These are phyloP conservation scores for Nannochloropsis gaditana DNA, from an alignment of 108 stramenopile genomes.

Conservation along the genomic window DNA sequence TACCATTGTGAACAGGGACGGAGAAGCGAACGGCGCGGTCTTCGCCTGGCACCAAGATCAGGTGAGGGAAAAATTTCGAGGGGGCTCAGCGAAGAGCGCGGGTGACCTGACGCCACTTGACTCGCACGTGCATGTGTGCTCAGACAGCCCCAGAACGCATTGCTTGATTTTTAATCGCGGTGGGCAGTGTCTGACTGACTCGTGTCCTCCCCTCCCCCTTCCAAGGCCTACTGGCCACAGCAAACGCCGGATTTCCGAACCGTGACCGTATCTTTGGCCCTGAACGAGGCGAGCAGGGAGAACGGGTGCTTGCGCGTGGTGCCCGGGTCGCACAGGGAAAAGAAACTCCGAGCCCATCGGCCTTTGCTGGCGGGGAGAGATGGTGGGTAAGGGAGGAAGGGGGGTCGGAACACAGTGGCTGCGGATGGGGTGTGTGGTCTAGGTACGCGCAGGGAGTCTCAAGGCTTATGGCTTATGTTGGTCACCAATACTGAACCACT, in stretches of 20 bases:
- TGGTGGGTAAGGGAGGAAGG: slow-evolving; percentile 1
- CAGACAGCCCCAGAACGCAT: too few relatives aligned
- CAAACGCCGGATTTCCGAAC: slow-evolving; percentile 51
- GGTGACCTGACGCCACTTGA: too few relatives aligned
- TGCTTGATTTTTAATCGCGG: too few relatives aligned
- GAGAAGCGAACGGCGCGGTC: slow-evolving; percentile 16
- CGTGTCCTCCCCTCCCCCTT: slow-evolving; percentile 22
- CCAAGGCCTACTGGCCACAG: slow-evolving; percentile 48
- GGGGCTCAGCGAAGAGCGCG: too few relatives aligned
- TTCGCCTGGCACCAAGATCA: slow-evolving; percentile 54
- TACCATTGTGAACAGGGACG: not conserved
- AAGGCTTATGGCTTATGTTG: too few relatives aligned
- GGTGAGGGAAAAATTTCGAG: slow-evolving; percentile 36
- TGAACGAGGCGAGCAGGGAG: slow-evolving; percentile 58
- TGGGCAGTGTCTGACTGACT: too few relatives aligned
- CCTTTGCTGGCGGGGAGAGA: slow-evolving; percentile 39
- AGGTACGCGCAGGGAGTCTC: too few relatives aligned
- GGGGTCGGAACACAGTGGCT: not conserved
- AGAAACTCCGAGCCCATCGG: slow-evolving; percentile 34
- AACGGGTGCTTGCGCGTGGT: slow-evolving; percentile 64
- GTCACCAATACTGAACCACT: too few relatives aligned
- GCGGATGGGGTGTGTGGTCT: not conserved
- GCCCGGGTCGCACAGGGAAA: slow-evolving; percentile 50
- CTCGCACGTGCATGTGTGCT: too few relatives aligned
- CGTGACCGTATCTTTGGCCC: slow-evolving; percentile 58